Conservation (phyloP, 306 rosid species). For the Vigna hirtella region DNA sequence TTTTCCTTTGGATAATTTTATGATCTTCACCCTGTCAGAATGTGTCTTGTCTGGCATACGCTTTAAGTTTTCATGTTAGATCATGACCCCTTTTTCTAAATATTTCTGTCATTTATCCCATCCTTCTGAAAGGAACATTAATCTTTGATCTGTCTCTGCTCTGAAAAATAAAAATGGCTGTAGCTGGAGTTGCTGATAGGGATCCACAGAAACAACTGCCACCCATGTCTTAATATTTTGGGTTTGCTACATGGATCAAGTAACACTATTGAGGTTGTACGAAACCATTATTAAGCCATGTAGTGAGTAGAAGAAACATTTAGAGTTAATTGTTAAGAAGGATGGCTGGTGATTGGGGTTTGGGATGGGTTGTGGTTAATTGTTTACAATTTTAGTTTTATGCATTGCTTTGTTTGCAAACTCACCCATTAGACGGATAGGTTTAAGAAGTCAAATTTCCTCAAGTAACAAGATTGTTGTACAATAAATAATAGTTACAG, state of each 20-base stretch:
- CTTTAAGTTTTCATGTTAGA: neutral
- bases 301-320: neutral
- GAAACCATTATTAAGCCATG: neutral
- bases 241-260: neutral
- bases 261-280: neutral
- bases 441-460: slow-evolving; percentile 11
- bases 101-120: neutral
- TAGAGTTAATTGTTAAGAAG: neutral
- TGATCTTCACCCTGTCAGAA: neutral
- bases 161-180: neutral
- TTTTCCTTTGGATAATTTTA: neutral
- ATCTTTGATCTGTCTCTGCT: neutral
- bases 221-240: neutral
- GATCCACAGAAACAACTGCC: neutral
- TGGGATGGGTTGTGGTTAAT: slow-evolving; percentile 11
- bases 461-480: neutral
- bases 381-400: neutral
- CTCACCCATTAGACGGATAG: neutral
- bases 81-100: neutral
- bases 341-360: neutral
- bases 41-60: neutral
- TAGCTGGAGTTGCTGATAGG: neutral
- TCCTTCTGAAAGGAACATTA: neutral
- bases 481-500: neutral
- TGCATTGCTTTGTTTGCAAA: slow-evolving; percentile 1